A percentile compares a stretch with the other conserved stretches of the same genome.
Evolutionary conservation across 805 yeast genomes (phyloP).

Genomic region (Spathaspora girioi): DNA sequence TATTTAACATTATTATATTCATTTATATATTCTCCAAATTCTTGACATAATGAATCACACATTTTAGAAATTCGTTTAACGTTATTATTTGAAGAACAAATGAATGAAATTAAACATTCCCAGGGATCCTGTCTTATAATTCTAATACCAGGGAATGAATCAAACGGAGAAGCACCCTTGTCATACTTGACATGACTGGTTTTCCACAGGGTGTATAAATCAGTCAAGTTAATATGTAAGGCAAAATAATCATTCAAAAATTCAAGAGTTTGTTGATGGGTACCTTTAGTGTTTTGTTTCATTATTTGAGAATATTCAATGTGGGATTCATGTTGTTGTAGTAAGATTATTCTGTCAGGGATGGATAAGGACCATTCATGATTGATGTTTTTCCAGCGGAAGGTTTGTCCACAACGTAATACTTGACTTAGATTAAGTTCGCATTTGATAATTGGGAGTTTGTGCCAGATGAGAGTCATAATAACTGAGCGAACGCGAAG

Average conservation of each 20-base stretch:
- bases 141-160: conserved; percentile 63
- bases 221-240: conserved; percentile 49
- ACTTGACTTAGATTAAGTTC: conserved; percentile 66
- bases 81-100: conserved; percentile 94
- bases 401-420: conserved; percentile 82
- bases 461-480: conserved; percentile 25
- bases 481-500: background rate
- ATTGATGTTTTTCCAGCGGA: conserved; percentile 68
- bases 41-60: conserved; percentile 74
- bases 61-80: conserved; percentile 89
- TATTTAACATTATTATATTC: conserved; percentile 52
- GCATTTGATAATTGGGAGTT: conserved; percentile 13
- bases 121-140: conserved; percentile 93
- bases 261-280: conserved; percentile 26
- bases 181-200: conserved; percentile 47
- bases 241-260: conserved; percentile 70
- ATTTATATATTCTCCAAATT: conserved; percentile 55
- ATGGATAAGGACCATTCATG: conserved; percentile 65
- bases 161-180: conserved; percentile 29
- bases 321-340: conserved; percentile 52
- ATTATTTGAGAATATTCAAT: conserved; percentile 51
- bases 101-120: conserved; percentile 88
- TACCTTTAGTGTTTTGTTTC: conserved; percentile 4
- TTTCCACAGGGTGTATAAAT: conserved; percentile 62
- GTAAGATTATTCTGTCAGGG: conserved; percentile 55